Conservation (phyloP, 2,329 filamentous ascomycete genomes). For the Neodidymelliopsis sp. region DNA sequence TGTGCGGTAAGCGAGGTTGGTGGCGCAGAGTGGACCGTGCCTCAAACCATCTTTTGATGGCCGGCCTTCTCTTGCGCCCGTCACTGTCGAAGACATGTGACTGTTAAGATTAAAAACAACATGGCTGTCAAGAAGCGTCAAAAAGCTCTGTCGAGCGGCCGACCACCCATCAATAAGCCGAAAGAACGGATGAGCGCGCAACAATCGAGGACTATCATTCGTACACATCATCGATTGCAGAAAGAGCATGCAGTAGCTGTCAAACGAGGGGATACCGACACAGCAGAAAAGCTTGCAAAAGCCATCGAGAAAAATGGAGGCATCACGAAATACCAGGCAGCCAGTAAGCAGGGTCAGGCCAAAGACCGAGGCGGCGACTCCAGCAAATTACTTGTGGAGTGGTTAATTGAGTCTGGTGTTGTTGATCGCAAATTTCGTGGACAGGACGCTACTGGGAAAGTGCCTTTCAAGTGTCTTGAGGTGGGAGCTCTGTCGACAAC, state of each 20-base stretch:
- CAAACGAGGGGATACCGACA: slow-evolving; percentile 50
- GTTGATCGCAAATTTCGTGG: slow-evolving; percentile 21
- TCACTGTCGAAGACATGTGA: slow-evolving; percentile 14
- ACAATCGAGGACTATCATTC: slow-evolving; percentile 65
- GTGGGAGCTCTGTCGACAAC: slow-evolving; percentile 84
- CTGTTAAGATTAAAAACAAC: background rate
- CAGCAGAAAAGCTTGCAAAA: slow-evolving; percentile 54
- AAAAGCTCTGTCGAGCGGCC: slow-evolving; percentile 44
- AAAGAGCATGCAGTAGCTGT: slow-evolving; percentile 63
- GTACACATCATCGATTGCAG: slow-evolving; percentile 65
- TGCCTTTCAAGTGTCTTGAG: slow-evolving; percentile 74
- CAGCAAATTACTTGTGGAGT: slow-evolving; percentile 65
- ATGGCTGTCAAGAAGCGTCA: slow-evolving; percentile 47
- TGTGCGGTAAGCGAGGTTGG: slow-evolving; percentile 23
- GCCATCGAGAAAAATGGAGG: slow-evolving; percentile 66
- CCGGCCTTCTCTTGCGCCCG: background rate
- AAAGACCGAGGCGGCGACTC: slow-evolving; percentile 69
- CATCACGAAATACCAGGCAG: slow-evolving; percentile 66
- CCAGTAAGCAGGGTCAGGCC: slow-evolving; percentile 69
- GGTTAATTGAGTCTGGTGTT: slow-evolving; percentile 55
- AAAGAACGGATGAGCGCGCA: slow-evolving; percentile 60
- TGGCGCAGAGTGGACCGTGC: slow-evolving; percentile 8
- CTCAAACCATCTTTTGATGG: background rate
- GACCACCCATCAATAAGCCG: slow-evolving; percentile 40
- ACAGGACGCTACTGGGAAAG: slow-evolving; percentile 3